These are phyloP conservation scores for Aspergillus viridinutans DNA, from an alignment of 2,329 filamentous ascomycete species.

Conservation along the genomic window DNA sequence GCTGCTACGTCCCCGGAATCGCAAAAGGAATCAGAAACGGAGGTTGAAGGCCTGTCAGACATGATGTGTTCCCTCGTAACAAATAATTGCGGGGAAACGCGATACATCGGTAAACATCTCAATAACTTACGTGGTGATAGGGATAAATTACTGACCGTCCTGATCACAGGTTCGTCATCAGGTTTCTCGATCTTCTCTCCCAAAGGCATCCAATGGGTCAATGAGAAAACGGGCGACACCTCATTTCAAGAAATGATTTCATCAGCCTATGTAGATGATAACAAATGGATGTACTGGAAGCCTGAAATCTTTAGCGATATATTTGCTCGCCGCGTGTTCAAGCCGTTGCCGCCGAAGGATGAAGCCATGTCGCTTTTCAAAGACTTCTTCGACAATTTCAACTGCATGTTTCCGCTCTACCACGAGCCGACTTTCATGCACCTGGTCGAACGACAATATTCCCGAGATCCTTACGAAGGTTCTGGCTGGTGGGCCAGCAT, in stretches of 20 bases:
- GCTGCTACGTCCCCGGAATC: slow-evolving; percentile 51
- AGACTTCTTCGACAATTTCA: slow-evolving; percentile 98
- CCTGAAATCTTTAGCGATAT: slow-evolving; percentile 95
- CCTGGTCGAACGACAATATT: slow-evolving; percentile 90
- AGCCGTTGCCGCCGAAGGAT: slow-evolving; percentile 75
- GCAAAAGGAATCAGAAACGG: slow-evolving; percentile 55
- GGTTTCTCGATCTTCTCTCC: slow-evolving; percentile 99
- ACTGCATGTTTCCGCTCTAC: slow-evolving; percentile 96
- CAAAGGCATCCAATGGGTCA: slow-evolving; percentile 97
- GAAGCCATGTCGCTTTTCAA: slow-evolving; percentile 83
- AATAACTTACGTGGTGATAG: neutral
- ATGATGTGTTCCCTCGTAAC: slow-evolving; percentile 99
- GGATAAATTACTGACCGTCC: slow-evolving; percentile 17
- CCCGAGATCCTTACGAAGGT: slow-evolving; percentile 83
- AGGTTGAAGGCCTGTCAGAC: slow-evolving; percentile 85
- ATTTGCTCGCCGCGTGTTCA: slow-evolving; percentile 80
- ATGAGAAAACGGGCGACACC: slow-evolving; percentile 91
- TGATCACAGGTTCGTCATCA: slow-evolving; percentile 73
- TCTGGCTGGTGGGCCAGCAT: slow-evolving; percentile 98
- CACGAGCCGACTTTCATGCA: slow-evolving; percentile 99
- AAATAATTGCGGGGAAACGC: slow-evolving; percentile 87
- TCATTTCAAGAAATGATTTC: slow-evolving; percentile 95
- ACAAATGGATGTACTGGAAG: slow-evolving; percentile 97
- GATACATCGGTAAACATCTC: slow-evolving; percentile 75
- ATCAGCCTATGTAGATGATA: slow-evolving; percentile 83